Conservation (phyloP, 495 filamentous ascomycete species). For the Hypoxylon subgilvum region DNA sequence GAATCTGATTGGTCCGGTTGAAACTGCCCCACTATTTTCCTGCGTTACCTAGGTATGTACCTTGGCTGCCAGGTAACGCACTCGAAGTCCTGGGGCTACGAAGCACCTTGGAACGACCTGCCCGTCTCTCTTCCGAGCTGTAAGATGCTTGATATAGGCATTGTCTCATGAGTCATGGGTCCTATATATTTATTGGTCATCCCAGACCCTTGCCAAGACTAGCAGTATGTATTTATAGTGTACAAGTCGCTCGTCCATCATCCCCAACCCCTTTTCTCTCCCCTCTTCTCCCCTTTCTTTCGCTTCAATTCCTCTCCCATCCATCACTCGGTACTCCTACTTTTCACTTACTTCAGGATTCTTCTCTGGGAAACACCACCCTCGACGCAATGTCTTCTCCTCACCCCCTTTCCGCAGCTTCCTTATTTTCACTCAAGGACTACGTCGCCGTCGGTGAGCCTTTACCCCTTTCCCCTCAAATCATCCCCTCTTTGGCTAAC, state of each 20-base stretch:
- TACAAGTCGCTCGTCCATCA: not conserved
- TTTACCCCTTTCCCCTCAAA: conserved; percentile 9
- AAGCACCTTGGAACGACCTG: conserved; percentile 1
- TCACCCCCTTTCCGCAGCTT: conserved; percentile 40
- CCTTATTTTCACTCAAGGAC: conserved; percentile 35
- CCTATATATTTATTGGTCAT: conserved; percentile 7
- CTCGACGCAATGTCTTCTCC: conserved; percentile 25
- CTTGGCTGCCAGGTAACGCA: not conserved
- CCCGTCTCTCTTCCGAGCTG: not conserved
- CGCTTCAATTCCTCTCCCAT: not conserved
- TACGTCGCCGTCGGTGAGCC: conserved; percentile 39
- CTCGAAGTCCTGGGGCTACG: not conserved
- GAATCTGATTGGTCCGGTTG: conserved; percentile 2
- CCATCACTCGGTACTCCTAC: not conserved
- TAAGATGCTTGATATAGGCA: not conserved
- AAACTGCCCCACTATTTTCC: not conserved
- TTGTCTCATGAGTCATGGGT: not conserved
- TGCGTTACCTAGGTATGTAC: not conserved
- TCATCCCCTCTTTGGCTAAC: conserved; percentile 19
- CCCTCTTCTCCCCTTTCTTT: conserved; percentile 12
- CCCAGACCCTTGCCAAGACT: not conserved
- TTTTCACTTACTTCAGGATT: not conserved
- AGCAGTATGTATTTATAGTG: conserved; percentile 20
- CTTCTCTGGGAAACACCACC: not conserved
- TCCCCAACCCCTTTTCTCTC: conserved; percentile 15